Evolutionary conservation across 805 yeast species (phyloP), one percentile per base, ranked within the genome.

Genomic region (Lachancea kluyveri): DNA sequence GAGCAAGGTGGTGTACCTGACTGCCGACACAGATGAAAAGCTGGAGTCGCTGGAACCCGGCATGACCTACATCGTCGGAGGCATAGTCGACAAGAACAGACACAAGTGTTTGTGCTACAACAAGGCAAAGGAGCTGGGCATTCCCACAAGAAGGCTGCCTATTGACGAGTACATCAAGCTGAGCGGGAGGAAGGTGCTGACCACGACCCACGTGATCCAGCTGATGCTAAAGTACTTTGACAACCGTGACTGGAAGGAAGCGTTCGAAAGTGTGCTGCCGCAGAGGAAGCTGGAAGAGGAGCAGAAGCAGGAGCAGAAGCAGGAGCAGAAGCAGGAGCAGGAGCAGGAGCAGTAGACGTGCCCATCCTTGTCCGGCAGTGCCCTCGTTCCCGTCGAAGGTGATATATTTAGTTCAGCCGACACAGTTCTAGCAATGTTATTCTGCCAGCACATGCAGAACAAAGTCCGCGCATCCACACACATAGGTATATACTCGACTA

Each of bases 161-260:
- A 85, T 90, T 34, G 94, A 79, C 34, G 85, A 86, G 56, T 85
- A 67, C 50, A 82, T 92, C 36, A 73, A 78, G 43, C 60, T 92
- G 31, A 77, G 83, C 39, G 95, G 97, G 1, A 71, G 97, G 45
- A 75, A 77, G 41, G 97, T 90, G 3, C 64, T 92, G 39, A 94
- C 97, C 1, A 88, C 96, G 0, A 82, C 94, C 19, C 97, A 90
- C 54, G 97, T 92, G n/a, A 81, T 84, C 39, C 95, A 90, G 54
- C 60, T 92, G 39, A 65, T 87, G 60, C 67, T 90, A 33, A 74
- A 77, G 52, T 87, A 90, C 82, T 69, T 78, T 37, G 94, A 87
- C 46, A 62, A 65, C 26, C 68, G 68, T 35, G 85, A 84, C 56
- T 90, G 98, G 97, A 81, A 75, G 45, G 59, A 55, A 31, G 94